A percentile compares a stretch with the other conserved stretches of the same genome.
Conservation (phyloP, 164 flowering plant genomes). For the Nelumbo lutea region DNA sequence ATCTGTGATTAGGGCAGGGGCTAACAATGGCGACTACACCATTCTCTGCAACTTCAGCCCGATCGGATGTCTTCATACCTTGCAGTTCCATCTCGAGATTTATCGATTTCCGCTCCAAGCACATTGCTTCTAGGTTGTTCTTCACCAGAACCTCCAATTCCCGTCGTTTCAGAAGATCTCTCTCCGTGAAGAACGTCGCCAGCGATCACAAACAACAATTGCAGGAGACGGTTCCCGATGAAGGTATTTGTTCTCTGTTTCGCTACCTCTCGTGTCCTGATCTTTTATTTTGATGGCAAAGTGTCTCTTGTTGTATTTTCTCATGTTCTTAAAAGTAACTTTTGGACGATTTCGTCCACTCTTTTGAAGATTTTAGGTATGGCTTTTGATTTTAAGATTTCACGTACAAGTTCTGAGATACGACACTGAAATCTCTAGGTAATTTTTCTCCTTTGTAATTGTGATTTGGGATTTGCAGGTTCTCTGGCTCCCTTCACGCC, state of each 20-base stretch:
- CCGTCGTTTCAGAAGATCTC: slow-evolving; percentile 15
- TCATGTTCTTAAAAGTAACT: too few relatives aligned
- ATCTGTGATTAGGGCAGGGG: not conserved
- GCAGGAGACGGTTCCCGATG: slow-evolving; percentile 24
- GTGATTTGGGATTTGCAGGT: slow-evolving; percentile 23
- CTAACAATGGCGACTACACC: slow-evolving; percentile 25
- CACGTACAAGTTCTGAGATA: not conserved
- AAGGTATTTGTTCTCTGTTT: slow-evolving; percentile 15
- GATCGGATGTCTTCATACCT: slow-evolving; percentile 6
- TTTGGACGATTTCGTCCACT: not conserved
- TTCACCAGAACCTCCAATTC: slow-evolving; percentile 8
- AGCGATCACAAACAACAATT: slow-evolving; percentile 23
- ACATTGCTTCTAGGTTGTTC: slow-evolving; percentile 10
- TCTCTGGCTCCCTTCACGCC: slow-evolving; percentile 22
- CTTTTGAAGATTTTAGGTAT: not conserved
- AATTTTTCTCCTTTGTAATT: not conserved
- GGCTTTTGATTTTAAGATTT: not conserved
- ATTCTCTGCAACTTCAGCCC: slow-evolving; percentile 11
- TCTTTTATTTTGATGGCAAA: not conserved
- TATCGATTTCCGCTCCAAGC: slow-evolving; percentile 15
- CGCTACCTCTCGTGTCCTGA: not conserved
- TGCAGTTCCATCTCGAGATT: slow-evolving; percentile 24
- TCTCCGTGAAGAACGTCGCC: slow-evolving; percentile 32
- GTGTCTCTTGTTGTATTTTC: not conserved
- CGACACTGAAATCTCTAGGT: not conserved